Evolutionary conservation across 495 filamentous ascomycete genomes (phyloP).

Genomic region (Lasiosphaeria ovina): DNA sequence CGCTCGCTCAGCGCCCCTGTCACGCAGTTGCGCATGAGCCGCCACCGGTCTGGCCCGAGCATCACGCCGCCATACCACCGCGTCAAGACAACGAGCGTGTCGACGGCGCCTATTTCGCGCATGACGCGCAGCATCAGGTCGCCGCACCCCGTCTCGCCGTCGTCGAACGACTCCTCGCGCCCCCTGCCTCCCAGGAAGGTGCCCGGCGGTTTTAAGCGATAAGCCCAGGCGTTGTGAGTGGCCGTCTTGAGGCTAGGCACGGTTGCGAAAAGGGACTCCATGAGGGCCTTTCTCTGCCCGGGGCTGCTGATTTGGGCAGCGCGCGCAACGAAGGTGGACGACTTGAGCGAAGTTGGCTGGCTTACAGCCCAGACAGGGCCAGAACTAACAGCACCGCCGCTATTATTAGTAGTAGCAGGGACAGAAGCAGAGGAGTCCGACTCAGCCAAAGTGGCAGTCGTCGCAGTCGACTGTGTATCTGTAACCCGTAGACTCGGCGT

Average conservation of each 20-base stretch:
- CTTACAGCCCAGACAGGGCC: constrained; percentile 35
- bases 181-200: constrained; percentile 34
- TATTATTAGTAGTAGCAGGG: too few relatives aligned
- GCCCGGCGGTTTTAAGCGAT: constrained; percentile 30
- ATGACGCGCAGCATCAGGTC: constrained; percentile 75
- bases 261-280: constrained; percentile 40
- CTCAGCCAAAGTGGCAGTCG: too few relatives aligned
- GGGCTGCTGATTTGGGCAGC: constrained; percentile 39
- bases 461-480: too few relatives aligned
- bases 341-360: constrained; percentile 42
- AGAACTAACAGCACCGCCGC: too few relatives aligned
- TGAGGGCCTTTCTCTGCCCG: constrained; percentile 32
- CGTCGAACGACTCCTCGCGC: constrained; percentile 84
- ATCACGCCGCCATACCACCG: constrained; percentile 91
- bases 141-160: constrained; percentile 88
- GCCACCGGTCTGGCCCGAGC: constrained; percentile 77
- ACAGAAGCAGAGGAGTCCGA: too few relatives aligned
- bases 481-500: not conserved
- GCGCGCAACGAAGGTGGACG: constrained; percentile 52
- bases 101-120: constrained; percentile 74
- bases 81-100: constrained; percentile 84
- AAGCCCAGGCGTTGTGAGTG: constrained; percentile 55
- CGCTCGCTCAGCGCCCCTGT: constrained; percentile 46
- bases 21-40: constrained; percentile 52
- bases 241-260: constrained; percentile 45